Evolutionary conservation across 202 grass and related monocot species (phyloP).

Genomic region (Eragrostis tef): DNA sequence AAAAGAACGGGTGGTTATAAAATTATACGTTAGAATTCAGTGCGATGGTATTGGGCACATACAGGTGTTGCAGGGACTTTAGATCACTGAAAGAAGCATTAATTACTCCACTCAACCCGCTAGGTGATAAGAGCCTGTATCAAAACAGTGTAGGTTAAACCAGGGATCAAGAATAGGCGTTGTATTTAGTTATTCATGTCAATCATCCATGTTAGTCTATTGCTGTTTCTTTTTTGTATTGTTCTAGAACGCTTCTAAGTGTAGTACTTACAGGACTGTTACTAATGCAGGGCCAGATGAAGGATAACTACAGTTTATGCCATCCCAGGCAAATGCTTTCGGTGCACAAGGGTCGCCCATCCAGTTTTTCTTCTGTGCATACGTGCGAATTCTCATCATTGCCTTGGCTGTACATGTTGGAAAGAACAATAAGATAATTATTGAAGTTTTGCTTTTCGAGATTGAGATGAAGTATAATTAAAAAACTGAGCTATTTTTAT

Average conservation of each 20-base stretch:
- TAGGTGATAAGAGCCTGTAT: constrained; percentile 44
- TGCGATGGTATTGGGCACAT: neutral
- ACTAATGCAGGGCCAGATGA: constrained; percentile 35
- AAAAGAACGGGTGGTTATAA: neutral
- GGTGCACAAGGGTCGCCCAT: constrained; percentile 63
- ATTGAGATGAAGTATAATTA: neutral
- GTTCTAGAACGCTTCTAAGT: neutral
- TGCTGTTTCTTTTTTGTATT: neutral
- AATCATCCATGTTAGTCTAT: neutral
- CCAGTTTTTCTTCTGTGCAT: constrained; percentile 53
- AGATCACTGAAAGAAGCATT: constrained; percentile 48
- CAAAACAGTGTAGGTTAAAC: neutral
- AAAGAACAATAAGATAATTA: neutral
- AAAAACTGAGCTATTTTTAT: neutral
- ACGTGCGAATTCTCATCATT: constrained; percentile 41
- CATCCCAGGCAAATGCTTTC: constrained; percentile 44
- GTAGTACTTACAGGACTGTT: constrained; percentile 48
- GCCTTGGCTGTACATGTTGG: constrained; percentile 36
- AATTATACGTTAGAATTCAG: neutral
- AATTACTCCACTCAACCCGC: constrained; percentile 43
- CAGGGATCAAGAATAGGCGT: neutral
- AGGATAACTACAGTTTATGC: constrained; percentile 48
- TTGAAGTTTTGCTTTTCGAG: neutral
- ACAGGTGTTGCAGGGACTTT: constrained; percentile 46
- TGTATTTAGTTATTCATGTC: neutral